These are phyloP conservation scores for Dictyostelium intermedium DNA, from an alignment of 78 protist genomes.

Conservation along the genomic window DNA sequence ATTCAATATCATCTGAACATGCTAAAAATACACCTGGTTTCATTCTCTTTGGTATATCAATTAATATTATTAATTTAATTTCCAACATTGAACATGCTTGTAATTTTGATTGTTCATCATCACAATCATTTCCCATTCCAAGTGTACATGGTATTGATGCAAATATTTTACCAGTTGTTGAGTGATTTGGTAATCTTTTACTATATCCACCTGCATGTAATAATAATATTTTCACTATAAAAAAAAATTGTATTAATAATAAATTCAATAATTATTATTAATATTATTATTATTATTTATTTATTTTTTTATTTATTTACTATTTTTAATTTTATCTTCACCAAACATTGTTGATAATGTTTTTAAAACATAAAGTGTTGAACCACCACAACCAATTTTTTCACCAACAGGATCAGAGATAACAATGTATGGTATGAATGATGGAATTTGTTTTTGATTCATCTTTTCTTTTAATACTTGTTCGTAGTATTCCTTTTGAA, in stretches of 20 bases:
- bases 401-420: constrained; percentile 67
- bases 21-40: constrained; percentile 73
- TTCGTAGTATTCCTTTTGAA: constrained; percentile 62
- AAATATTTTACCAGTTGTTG: constrained; percentile 71
- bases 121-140: neutral
- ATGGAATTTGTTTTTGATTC: constrained; percentile 5
- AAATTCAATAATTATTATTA: neutral
- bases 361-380: constrained; percentile 33
- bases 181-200: constrained; percentile 71
- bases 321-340: neutral
- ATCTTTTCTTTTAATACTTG: constrained; percentile 28
- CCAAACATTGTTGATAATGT: neutral
- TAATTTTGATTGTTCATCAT: neutral
- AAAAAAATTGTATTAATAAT: neutral
- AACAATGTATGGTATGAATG: constrained; percentile 30
- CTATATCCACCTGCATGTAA: constrained; percentile 79
- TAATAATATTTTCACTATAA: constrained; percentile 41
- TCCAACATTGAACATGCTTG: constrained; percentile 71
- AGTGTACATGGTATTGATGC: constrained; percentile 62
- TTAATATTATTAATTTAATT: constrained; percentile 54
- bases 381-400: constrained; percentile 79
- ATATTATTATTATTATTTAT: neutral
- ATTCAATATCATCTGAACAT: constrained; percentile 75
- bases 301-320: neutral
- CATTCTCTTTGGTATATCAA: constrained; percentile 67